A percentile compares a stretch with the other conserved stretches of the same genome.
phyloP scores from a whole-genome alignment of 2,329 filamentous ascomycete genomes.

The Metarhizium anisopliae region DNA sequence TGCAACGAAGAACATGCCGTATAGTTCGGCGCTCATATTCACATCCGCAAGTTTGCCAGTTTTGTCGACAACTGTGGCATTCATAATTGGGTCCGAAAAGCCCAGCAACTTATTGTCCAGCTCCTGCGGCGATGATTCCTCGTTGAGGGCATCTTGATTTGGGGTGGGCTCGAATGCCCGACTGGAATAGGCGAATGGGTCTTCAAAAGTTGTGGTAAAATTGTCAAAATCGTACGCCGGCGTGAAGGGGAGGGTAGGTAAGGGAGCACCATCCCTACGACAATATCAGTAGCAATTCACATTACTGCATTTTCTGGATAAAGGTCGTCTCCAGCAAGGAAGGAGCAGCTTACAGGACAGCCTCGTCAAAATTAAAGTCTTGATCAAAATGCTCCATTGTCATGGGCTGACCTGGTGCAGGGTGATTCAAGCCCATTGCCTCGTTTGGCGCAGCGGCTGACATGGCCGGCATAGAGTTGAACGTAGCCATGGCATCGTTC shows the following conservation, averaged over 20 bases:
- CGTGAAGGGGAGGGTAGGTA: conserved; percentile 41
- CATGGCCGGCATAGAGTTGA: conserved; percentile 46
- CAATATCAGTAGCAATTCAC: neutral
- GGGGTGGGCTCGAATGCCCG: conserved; percentile 37
- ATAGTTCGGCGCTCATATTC: conserved; percentile 64
- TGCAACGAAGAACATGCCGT: conserved; percentile 83
- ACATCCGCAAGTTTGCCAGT: conserved; percentile 54
- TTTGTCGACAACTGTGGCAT: conserved; percentile 56
- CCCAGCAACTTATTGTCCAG: conserved; percentile 65
- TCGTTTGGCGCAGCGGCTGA: conserved; percentile 35
- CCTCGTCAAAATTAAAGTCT: conserved; percentile 46
- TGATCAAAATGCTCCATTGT: conserved; percentile 43
- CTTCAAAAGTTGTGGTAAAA: conserved; percentile 54
- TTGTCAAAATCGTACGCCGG: conserved; percentile 52
- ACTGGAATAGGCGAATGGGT: conserved; percentile 52
- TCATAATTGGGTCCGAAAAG: conserved; percentile 57
- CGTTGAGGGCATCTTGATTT: conserved; percentile 32
- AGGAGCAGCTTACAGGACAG: conserved; percentile 39
- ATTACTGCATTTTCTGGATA: neutral
- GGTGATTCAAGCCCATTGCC: conserved; percentile 35
- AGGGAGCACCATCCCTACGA: conserved; percentile 22
- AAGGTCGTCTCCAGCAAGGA: neutral
- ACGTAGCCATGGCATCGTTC: conserved; percentile 47
- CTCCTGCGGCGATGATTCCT: conserved; percentile 44
- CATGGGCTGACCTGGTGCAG: conserved; percentile 25